Evolutionary conservation across 345 rosid species (phyloP).

Genomic region (Linum tenue): DNA sequence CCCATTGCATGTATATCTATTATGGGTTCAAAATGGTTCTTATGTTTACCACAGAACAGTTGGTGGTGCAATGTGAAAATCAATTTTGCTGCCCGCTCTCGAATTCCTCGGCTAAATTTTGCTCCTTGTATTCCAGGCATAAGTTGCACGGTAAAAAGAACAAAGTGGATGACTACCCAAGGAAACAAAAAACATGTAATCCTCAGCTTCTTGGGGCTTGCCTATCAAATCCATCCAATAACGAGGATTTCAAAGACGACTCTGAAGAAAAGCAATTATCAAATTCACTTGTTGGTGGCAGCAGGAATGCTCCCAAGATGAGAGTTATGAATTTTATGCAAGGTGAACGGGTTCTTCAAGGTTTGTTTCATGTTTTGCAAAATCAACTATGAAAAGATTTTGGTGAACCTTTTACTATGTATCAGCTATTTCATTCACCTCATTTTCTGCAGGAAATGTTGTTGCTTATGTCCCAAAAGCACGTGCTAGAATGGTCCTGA

Average conservation of each 20-base stretch:
- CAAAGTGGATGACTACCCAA: constrained; percentile 44
- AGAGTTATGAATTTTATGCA: constrained; percentile 47
- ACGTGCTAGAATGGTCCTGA: constrained; percentile 52
- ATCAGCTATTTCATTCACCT: not conserved
- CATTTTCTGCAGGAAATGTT: constrained; percentile 34
- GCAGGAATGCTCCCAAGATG: constrained; percentile 65
- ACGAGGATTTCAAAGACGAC: constrained; percentile 62
- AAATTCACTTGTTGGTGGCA: constrained; percentile 73
- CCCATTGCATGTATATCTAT: too few species aligned
- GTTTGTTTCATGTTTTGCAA: constrained; percentile 24
- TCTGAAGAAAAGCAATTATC: constrained; percentile 34
- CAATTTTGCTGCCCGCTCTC: constrained; percentile 1
- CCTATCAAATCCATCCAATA: constrained; percentile 38
- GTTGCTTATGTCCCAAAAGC: constrained; percentile 34
- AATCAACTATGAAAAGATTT: not conserved
- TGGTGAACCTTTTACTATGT: too few species aligned
- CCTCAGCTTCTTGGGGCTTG: constrained; percentile 23
- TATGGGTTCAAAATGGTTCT: too few species aligned
- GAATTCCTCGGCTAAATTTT: constrained; percentile 10
- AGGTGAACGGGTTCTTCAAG: constrained; percentile 60
- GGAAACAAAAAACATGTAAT: constrained; percentile 34
- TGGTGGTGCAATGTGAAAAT: not conserved
- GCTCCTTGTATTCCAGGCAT: constrained; percentile 40
- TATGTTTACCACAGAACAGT: too few species aligned
- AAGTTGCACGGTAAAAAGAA: constrained; percentile 59